These are phyloP conservation scores for Tricholoma matsutake DNA, from an alignment of 768 basidiomycete species.

Conservation along the genomic window DNA sequence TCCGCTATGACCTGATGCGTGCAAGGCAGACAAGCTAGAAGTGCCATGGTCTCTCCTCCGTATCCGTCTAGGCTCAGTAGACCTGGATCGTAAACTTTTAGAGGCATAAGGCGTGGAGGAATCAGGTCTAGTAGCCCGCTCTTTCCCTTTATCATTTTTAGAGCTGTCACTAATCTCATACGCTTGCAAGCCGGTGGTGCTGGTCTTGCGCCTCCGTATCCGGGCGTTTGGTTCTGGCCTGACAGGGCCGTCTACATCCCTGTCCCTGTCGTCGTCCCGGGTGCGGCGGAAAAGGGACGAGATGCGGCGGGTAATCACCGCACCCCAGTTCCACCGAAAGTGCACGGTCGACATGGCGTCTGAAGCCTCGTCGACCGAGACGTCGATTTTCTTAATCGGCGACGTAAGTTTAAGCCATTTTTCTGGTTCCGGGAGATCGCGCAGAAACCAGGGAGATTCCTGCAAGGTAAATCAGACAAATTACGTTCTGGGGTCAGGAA, in stretches of 20 bases:
- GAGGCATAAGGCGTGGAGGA: not conserved
- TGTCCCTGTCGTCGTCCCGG: constrained; percentile 19
- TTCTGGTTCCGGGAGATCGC: constrained; percentile 61
- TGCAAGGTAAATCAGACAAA: constrained; percentile 23
- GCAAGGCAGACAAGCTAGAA: constrained; percentile 14
- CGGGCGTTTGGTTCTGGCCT: constrained; percentile 21
- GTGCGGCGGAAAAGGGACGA: constrained; percentile 49
- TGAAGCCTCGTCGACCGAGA: constrained; percentile 75
- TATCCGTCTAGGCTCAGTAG: constrained; percentile 28
- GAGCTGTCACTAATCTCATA: not conserved
- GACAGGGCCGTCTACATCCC: constrained; percentile 15
- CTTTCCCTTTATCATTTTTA: constrained; percentile 26
- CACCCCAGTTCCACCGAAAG: constrained; percentile 61
- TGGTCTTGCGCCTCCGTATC: constrained; percentile 15
- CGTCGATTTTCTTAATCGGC: constrained; percentile 36
- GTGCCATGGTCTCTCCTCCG: constrained; percentile 1
- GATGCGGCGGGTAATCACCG: constrained; percentile 37
- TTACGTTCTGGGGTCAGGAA: constrained; percentile 5
- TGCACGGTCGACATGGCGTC: constrained; percentile 66
- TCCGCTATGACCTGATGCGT: constrained; percentile 10
- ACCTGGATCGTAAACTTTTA: constrained; percentile 25
- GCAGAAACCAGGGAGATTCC: constrained; percentile 64
- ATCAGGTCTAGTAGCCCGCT: constrained; percentile 11
- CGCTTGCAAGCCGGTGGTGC: not conserved
- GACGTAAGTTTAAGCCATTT: constrained; percentile 61